A percentile compares a stretch with the other conserved stretches of the same genome.
These are phyloP conservation scores for Eleusine coracana DNA, from an alignment of 176 grass and related monocot species.

Conservation along the genomic window DNA sequence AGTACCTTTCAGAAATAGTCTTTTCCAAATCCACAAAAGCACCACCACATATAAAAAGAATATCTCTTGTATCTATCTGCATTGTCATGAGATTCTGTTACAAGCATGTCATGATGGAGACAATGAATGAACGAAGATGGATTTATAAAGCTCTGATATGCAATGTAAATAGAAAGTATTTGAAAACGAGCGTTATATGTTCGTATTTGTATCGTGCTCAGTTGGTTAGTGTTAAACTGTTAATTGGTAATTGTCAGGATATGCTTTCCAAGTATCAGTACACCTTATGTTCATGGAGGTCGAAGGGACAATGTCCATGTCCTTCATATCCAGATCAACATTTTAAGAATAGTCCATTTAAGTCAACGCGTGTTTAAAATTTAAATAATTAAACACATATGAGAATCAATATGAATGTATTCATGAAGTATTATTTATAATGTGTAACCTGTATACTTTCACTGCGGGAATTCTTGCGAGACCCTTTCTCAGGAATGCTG, in stretches of 20 bases:
- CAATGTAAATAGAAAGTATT: neutral
- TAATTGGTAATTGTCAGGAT: constrained; percentile 17
- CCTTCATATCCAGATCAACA: neutral
- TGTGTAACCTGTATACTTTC: constrained; percentile 85
- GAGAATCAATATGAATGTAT: constrained; percentile 17
- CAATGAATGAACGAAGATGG: neutral
- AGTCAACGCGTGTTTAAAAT: constrained; percentile 15
- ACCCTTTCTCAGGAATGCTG: constrained; percentile 89
- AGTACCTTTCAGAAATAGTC: constrained; percentile 97
- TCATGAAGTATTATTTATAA: constrained; percentile 8
- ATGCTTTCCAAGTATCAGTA: constrained; percentile 15
- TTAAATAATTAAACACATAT: neutral
- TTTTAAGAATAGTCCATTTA: constrained; percentile 23
- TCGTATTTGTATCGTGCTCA: neutral
- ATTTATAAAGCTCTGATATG: neutral
- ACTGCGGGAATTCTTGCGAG: constrained; percentile 73
- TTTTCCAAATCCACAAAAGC: constrained; percentile 98
- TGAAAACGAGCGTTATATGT: constrained; percentile 17
- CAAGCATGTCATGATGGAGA: constrained; percentile 28
- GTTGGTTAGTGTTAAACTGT: neutral
- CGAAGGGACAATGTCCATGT: neutral
- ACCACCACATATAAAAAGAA: constrained; percentile 99
- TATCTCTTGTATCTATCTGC: constrained; percentile 99
- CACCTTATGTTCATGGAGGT: constrained; percentile 2
- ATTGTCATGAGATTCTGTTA: constrained; percentile 42